These are phyloP conservation scores for Xylaria multiplex DNA, from an alignment of 2,329 filamentous ascomycete species.

Conservation along the genomic window DNA sequence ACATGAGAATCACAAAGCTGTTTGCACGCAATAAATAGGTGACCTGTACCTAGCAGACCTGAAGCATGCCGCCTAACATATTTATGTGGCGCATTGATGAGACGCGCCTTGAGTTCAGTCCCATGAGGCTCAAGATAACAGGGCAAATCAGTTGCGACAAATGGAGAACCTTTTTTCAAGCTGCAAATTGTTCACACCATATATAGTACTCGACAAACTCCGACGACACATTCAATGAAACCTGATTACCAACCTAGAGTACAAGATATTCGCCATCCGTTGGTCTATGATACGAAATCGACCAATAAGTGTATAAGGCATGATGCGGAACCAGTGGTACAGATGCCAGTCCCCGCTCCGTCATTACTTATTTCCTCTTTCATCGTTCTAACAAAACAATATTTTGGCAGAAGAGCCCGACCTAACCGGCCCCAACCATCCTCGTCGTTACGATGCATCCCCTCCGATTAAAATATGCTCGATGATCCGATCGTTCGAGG, in stretches of 20 bases:
- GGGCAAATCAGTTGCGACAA: not conserved
- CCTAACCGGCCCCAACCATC: constrained; percentile 30
- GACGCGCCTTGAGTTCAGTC: not conserved
- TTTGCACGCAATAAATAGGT: too few relatives aligned
- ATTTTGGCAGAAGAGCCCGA: constrained; percentile 21
- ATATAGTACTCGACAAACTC: constrained; percentile 22
- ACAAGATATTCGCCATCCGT: constrained; percentile 47
- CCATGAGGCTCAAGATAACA: not conserved
- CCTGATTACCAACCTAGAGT: constrained; percentile 50
- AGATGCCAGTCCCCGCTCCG: constrained; percentile 44
- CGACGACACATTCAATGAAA: constrained; percentile 41
- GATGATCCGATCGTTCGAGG: constrained; percentile 31
- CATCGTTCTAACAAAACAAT: constrained; percentile 37
- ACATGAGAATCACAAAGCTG: too few relatives aligned
- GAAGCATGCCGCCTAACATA: not conserved
- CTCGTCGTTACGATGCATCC: constrained; percentile 33
- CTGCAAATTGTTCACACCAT: constrained; percentile 10
- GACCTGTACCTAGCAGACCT: too few relatives aligned
- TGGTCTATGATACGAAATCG: constrained; percentile 48
- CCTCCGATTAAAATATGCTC: constrained; percentile 26
- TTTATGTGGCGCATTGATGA: not conserved
- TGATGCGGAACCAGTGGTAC: constrained; percentile 49
- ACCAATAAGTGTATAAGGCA: constrained; percentile 44
- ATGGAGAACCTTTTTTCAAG: not conserved
- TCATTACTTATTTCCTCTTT: constrained; percentile 44